Evolutionary conservation across 2,329 filamentous ascomycete genomes (phyloP).

Genomic region (Harringtonia aguacate): DNA sequence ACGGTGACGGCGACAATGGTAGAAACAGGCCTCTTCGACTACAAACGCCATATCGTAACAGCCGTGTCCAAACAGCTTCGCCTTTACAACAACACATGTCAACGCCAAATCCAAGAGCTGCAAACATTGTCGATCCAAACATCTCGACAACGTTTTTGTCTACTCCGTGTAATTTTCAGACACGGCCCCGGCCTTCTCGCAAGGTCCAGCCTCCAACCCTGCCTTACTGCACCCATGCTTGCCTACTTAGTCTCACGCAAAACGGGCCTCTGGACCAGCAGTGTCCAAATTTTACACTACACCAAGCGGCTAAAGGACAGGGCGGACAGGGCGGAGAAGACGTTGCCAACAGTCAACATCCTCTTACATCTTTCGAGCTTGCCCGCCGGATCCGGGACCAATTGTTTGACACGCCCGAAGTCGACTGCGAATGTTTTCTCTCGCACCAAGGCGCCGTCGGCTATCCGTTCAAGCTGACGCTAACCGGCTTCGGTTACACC

Average conservation of each 20-base stretch:
- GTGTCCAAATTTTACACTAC: slow-evolving; percentile 7
- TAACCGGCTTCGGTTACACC: slow-evolving; percentile 8
- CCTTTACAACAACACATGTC: slow-evolving; percentile 4
- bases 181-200: slow-evolving; percentile 3
- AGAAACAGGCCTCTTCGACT: slow-evolving; percentile 1
- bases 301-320: not conserved
- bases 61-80: slow-evolving; percentile 1
- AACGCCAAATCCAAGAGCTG: not conserved
- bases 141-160: slow-evolving; percentile 5
- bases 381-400: slow-evolving; percentile 1
- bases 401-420: not conserved
- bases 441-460: slow-evolving; percentile 2
- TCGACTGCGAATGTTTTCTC: not conserved
- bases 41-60: not conserved
- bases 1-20: not conserved
- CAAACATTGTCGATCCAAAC: slow-evolving; percentile 1
- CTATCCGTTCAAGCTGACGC: slow-evolving; percentile 8
- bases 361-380: slow-evolving; percentile 4
- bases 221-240: slow-evolving; percentile 10
- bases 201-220: slow-evolving; percentile 1
- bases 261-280: slow-evolving; percentile 1
- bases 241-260: slow-evolving; percentile 4
- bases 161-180: slow-evolving; percentile 4
- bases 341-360: not conserved
- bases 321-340: not conserved